Evolutionary conservation across 768 basidiomycete species (phyloP).

Genomic region (Multifurca ochricompacta): DNA sequence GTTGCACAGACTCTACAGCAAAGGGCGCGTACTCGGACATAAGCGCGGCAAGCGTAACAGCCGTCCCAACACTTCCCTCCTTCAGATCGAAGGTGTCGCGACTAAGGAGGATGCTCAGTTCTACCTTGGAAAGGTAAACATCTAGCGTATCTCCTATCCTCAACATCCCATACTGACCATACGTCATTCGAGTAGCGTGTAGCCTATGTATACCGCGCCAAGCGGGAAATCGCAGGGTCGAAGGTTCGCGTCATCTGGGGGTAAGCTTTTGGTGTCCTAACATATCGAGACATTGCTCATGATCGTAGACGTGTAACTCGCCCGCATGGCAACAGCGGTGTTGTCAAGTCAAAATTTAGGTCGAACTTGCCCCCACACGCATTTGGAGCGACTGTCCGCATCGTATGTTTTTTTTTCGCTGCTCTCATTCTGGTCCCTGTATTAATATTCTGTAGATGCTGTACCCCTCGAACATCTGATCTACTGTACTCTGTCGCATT

Average conservation of each 20-base stretch:
- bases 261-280: conserved; percentile 37
- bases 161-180: not conserved
- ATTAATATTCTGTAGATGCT: conserved; percentile 57
- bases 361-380: conserved; percentile 91
- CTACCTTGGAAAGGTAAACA: conserved; percentile 93
- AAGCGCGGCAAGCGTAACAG: conserved; percentile 98
- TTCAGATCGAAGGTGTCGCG: conserved; percentile 96
- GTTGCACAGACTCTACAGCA: conserved; percentile 76
- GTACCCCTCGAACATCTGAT: conserved; percentile 80
- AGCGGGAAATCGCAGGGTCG: conserved; percentile 88
- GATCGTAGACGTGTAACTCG: conserved; percentile 74
- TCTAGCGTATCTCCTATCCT: not conserved
- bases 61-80: conserved; percentile 89
- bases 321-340: conserved; percentile 89
- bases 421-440: not conserved
- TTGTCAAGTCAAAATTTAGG: conserved; percentile 95
- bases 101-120: conserved; percentile 92
- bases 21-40: conserved; percentile 96
- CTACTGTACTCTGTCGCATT: conserved; percentile 24
- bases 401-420: conserved; percentile 49
- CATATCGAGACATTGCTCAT: not conserved
- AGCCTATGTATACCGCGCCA: conserved; percentile 97
- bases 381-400: conserved; percentile 87
- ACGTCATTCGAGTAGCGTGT: conserved; percentile 55
- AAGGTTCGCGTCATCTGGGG: conserved; percentile 99